A percentile compares a stretch with the other conserved stretches of the same genome.
Conservation (phyloP, 257 asterid species). For the Gentiana dahurica region DNA sequence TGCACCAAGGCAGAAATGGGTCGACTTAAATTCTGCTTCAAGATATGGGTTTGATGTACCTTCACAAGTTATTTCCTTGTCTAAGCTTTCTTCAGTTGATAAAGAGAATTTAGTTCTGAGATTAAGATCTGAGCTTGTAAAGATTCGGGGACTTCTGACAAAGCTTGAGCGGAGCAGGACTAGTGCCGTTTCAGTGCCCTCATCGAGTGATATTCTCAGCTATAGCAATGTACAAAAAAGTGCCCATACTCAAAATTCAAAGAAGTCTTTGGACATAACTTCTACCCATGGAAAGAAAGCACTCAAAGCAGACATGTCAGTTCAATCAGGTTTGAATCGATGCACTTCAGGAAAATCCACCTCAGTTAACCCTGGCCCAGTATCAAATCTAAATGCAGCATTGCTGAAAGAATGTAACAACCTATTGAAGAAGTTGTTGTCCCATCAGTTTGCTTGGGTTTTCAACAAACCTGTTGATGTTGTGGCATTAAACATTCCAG, state of each 20-base stretch:
- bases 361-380: slow-evolving; percentile 22
- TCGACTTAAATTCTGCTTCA: slow-evolving; percentile 59
- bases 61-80: slow-evolving; percentile 38
- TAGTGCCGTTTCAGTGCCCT: slow-evolving; percentile 34
- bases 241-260: slow-evolving; percentile 23
- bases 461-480: slow-evolving; percentile 73
- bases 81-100: slow-evolving; percentile 49
- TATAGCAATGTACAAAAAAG: slow-evolving; percentile 32
- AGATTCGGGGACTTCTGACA: slow-evolving; percentile 40
- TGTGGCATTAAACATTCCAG: slow-evolving; percentile 58
- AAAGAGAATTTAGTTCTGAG: slow-evolving; percentile 45
- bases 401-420: slow-evolving; percentile 55
- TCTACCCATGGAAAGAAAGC: slow-evolving; percentile 29
- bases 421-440: slow-evolving; percentile 61
- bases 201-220: slow-evolving; percentile 42
- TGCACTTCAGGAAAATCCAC: slow-evolving; percentile 55
- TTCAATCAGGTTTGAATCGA: slow-evolving; percentile 36
- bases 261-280: slow-evolving; percentile 27
- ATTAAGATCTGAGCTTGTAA: slow-evolving; percentile 66
- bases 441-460: slow-evolving; percentile 47
- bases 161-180: slow-evolving; percentile 34
- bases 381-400: slow-evolving; percentile 21
- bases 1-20: slow-evolving; percentile 56
- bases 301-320: slow-evolving; percentile 2
- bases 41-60: slow-evolving; percentile 70